Evolutionary conservation across 192 early-diverging fungal genomes (phyloP).

Genomic region (Chytriomyces hyalinus): DNA sequence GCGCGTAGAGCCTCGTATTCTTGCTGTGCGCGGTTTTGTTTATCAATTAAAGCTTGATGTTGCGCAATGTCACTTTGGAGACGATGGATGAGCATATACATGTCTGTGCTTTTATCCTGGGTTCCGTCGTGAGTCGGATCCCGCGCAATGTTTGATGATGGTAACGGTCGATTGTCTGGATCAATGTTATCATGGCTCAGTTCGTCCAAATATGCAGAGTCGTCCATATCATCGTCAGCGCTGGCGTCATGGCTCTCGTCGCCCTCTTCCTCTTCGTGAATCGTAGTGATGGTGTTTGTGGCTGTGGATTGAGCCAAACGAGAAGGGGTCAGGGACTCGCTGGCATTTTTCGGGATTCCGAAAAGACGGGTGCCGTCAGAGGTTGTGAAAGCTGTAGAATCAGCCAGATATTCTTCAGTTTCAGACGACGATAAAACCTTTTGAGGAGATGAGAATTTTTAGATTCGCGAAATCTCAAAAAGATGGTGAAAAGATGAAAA

Average conservation of each 20-base stretch:
- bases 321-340: background rate
- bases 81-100: slow-evolving; percentile 52
- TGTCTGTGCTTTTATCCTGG: slow-evolving; percentile 35
- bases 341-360: slow-evolving; percentile 25
- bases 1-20: slow-evolving; percentile 54
- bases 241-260: background rate
- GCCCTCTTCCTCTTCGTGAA: background rate
- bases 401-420: no score
- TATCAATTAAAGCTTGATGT: slow-evolving; percentile 51
- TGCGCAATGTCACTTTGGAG: slow-evolving; percentile 58
- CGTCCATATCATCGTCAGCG: slow-evolving; percentile 2
- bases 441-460: no score
- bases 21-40: slow-evolving; percentile 45
- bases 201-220: no score
- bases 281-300: background rate
- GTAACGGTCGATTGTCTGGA: no score
- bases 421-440: no score
- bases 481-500: background rate
- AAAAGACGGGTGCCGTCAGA: background rate
- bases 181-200: no score
- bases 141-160: no score
- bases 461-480: no score
- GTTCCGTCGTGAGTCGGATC: no score
- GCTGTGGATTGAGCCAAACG: background rate
- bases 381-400: no score